Evolutionary conservation across 805 yeast species (phyloP), one percentile per base, ranked within the genome.

Genomic region (Candida boidinii): DNA sequence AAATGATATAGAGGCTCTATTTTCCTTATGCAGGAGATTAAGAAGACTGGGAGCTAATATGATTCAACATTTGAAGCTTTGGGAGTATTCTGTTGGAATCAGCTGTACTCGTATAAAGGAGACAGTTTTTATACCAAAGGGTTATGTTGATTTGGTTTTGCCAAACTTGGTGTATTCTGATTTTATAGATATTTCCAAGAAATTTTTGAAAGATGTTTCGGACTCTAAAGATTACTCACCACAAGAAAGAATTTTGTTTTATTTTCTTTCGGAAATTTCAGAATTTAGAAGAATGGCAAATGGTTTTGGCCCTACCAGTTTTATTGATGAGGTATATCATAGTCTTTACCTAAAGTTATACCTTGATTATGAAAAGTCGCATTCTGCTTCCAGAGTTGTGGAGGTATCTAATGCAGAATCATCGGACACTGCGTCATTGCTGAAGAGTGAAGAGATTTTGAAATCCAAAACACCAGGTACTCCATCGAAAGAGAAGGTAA

Each of bases 251-350:
- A 51, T 61, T 2, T 45, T 58, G 14, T 44, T 76, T 2, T 63
- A 68, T 30, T 58, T 69, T 23, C 46, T 81, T 11, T 56, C 54
- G 35, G 76, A 76, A 16, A 49, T 73, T 8, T 62, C 68, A 12
- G 88, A 79, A 31, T 64, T 82, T 45, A 66, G 84, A 40, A 70
- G 79, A 38, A 66, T 80, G 56, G 84, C 86, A 39, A 82, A 79
- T 49, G 94, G 94, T 0, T 79, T 78, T 51, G 90, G 87, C 0
- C 76, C 92, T 3, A 81, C 92, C 0, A 74, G 85, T 0, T 53
- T 70, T 23, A 70, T 82, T 34, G 95, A 84, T 52, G 92, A 84
- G 40, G 70, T 84, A 0, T 73, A 73, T 39, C 76, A 77, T 23
- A 68, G 79, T 7, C 49, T 80, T 0, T 85, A 66, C 45, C 54